phyloP scores from a whole-genome alignment of 768 basidiomycete species.

The Mycena galopus region DNA sequence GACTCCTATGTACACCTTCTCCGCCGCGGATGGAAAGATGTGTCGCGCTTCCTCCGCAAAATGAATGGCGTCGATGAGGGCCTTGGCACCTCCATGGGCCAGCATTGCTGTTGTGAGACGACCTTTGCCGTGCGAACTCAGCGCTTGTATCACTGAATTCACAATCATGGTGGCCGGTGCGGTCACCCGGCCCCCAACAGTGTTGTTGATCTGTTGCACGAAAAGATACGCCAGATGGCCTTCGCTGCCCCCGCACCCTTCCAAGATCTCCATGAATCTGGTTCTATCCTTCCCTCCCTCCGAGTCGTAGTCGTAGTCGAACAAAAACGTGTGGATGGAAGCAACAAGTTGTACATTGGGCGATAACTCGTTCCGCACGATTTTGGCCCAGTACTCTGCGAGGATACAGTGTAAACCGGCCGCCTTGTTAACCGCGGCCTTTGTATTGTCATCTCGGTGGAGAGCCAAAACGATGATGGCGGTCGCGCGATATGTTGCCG shows the following conservation, averaged over 20 bases:
- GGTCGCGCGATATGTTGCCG: neutral
- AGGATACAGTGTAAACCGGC: neutral
- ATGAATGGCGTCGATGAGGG: neutral
- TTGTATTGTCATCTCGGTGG: neutral
- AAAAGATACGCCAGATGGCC: constrained; percentile 1
- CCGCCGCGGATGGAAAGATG: neutral
- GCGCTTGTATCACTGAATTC: neutral
- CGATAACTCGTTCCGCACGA: neutral
- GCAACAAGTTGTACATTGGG: neutral
- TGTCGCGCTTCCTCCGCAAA: neutral
- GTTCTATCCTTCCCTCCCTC: neutral
- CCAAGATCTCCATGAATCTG: neutral
- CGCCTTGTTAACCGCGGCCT: neutral
- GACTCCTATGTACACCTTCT: neutral
- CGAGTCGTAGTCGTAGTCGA: neutral
- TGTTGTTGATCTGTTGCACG: neutral
- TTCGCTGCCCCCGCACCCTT: neutral
- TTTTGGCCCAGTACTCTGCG: constrained; percentile 1
- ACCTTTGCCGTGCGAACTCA: neutral
- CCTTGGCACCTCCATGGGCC: neutral
- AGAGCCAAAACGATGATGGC: neutral
- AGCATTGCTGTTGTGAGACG: neutral
- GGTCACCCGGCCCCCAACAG: neutral
- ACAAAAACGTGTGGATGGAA: neutral
- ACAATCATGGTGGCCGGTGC: neutral